Evolutionary conservation across 2,329 filamentous ascomycete genomes (phyloP).

Genomic region (Rugonectria rugulosa): DNA sequence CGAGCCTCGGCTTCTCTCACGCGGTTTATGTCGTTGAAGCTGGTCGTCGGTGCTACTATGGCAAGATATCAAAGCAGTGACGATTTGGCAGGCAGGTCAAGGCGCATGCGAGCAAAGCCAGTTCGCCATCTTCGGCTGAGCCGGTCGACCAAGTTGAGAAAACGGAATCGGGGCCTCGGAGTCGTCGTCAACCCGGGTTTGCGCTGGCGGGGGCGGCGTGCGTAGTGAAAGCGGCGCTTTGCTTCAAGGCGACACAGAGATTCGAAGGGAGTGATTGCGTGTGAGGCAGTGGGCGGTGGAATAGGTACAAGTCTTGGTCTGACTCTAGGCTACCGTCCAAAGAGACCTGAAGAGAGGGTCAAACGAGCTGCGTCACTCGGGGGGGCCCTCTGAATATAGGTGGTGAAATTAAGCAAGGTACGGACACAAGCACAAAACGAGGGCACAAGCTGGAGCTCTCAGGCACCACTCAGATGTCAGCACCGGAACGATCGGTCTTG

Average conservation of each 20-base stretch:
- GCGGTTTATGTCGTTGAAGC: constrained; percentile 17
- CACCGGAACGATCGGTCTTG: constrained; percentile 40
- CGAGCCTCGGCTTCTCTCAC: constrained; percentile 19
- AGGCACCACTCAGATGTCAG: constrained; percentile 23
- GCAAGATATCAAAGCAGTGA: neutral
- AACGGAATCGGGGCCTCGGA: constrained; percentile 20
- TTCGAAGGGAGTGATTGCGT: constrained; percentile 19
- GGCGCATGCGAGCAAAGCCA: constrained; percentile 36
- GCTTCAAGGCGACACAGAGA: neutral
- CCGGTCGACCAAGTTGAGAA: constrained; percentile 27
- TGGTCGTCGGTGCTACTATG: constrained; percentile 6
- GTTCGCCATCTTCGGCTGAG: constrained; percentile 41
- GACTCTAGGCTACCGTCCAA: constrained; percentile 20
- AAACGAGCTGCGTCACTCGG: constrained; percentile 2
- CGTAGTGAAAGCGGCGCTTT: constrained; percentile 21
- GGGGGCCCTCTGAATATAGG: neutral
- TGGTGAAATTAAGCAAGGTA: constrained; percentile 8
- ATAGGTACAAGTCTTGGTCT: constrained; percentile 11
- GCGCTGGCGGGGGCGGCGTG: constrained; percentile 18
- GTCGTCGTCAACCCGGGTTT: constrained; percentile 15
- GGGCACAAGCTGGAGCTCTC: constrained; percentile 19
- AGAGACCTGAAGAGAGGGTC: constrained; percentile 12
- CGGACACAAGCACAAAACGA: constrained; percentile 17
- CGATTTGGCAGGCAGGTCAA: constrained; percentile 26
- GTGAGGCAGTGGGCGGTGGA: constrained; percentile 17